Conservation (phyloP, 306 rosid species). For the Myrica gale region DNA sequence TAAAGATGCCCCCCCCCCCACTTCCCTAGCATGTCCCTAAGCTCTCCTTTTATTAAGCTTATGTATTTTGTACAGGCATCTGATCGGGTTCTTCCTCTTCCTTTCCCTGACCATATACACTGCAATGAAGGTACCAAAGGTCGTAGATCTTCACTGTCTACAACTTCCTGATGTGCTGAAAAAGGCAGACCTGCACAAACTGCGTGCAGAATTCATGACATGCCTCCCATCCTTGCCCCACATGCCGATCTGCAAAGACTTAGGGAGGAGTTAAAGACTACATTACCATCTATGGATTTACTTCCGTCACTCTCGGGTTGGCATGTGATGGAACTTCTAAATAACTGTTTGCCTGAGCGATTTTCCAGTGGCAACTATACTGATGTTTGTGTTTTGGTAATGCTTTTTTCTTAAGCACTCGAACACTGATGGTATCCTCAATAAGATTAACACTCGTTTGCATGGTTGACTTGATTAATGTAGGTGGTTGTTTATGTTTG, state of each 20-base stretch:
- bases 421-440: not conserved
- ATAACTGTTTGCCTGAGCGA: conserved; percentile 82
- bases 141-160: conserved; percentile 67
- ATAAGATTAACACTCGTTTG: not conserved
- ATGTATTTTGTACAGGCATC: conserved; percentile 62
- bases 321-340: conserved; percentile 73
- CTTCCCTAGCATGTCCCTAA: not conserved
- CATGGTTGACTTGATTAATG: not conserved
- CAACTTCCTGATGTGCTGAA: conserved; percentile 69
- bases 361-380: conserved; percentile 73
- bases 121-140: conserved; percentile 71
- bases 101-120: conserved; percentile 90
- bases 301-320: conserved; percentile 65
- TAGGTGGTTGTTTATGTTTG: not conserved
- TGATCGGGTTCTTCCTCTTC: conserved; percentile 92
- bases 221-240: conserved; percentile 77
- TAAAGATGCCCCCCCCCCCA: not conserved
- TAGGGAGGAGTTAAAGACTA: conserved; percentile 51
- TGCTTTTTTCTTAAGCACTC: conserved; percentile 8
- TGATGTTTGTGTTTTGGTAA: conserved; percentile 83
- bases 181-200: conserved; percentile 70
- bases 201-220: conserved; percentile 62
- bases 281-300: conserved; percentile 51
- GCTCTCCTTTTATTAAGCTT: not conserved
- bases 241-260: conserved; percentile 66